Conservation (phyloP, 805 yeast genomes). For the Kregervanrija pseudodelftensis region DNA sequence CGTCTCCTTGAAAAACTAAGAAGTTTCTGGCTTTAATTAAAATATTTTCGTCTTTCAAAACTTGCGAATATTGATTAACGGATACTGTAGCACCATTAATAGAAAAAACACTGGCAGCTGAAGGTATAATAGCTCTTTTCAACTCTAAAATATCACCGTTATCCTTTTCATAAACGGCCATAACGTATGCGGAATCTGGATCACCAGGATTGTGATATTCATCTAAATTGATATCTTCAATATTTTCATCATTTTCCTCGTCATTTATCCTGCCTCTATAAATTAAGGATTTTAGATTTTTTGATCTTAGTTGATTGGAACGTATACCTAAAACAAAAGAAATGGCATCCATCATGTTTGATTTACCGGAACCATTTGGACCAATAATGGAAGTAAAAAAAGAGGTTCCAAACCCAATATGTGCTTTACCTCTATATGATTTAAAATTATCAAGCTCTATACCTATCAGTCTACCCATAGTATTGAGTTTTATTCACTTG, state of each 20-base stretch:
- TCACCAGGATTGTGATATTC: constrained; percentile 33
- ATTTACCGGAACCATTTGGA: constrained; percentile 98
- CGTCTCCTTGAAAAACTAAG: constrained; percentile 94
- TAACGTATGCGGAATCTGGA: constrained; percentile 61
- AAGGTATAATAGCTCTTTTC: constrained; percentile 50
- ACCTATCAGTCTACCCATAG: constrained; percentile 79
- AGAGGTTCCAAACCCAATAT: constrained; percentile 76
- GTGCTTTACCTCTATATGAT: constrained; percentile 73
- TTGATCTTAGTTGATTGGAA: constrained; percentile 68
- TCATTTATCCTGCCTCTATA: constrained; percentile 58
- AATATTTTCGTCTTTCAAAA: constrained; percentile 71
- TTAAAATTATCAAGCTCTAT: constrained; percentile 82
- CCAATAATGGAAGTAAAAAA: constrained; percentile 89
- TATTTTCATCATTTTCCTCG: constrained; percentile 17
- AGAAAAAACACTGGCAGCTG: constrained; percentile 61
- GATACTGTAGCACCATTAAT: constrained; percentile 56
- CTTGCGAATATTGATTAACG: constrained; percentile 55
- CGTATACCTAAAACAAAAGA: constrained; percentile 86
- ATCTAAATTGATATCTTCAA: constrained; percentile 17
- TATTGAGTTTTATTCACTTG: not conserved
- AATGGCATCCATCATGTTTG: constrained; percentile 94
- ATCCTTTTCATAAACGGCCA: constrained; percentile 64
- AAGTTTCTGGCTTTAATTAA: constrained; percentile 86
- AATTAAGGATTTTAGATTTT: constrained; percentile 64
- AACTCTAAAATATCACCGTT: constrained; percentile 53